Evolutionary conservation across 1,284 basidiomycete species (phyloP).

Genomic region (Omphalotus olearius): DNA sequence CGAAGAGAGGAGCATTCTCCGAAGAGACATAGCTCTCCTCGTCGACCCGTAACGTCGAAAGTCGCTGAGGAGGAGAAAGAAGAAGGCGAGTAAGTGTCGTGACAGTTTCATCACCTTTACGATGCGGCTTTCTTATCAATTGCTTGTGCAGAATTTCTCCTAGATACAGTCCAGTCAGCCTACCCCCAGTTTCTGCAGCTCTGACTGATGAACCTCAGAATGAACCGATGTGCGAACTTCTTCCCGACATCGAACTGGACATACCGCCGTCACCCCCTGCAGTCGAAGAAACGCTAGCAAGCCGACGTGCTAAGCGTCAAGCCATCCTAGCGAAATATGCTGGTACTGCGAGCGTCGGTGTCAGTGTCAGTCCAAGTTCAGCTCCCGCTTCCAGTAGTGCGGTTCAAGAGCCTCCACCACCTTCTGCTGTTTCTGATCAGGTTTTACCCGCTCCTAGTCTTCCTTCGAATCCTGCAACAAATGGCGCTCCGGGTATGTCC

Average conservation of each 20-base stretch:
- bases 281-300: slow-evolving; percentile 71
- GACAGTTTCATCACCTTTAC: slow-evolving; percentile 14
- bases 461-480: slow-evolving; percentile 13
- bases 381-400: slow-evolving; percentile 40
- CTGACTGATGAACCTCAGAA: slow-evolving; percentile 18
- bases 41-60: background rate
- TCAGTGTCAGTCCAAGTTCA: slow-evolving; percentile 54
- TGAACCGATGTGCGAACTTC: slow-evolving; percentile 21
- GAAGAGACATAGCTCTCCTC: background rate
- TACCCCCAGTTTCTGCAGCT: slow-evolving; percentile 17
- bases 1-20: background rate
- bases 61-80: slow-evolving; percentile 53
- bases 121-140: background rate
- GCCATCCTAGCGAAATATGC: slow-evolving; percentile 85
- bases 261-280: slow-evolving; percentile 53
- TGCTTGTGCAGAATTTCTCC: slow-evolving; percentile 55
- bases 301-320: slow-evolving; percentile 74
- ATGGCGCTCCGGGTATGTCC: slow-evolving; percentile 29
- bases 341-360: slow-evolving; percentile 40
- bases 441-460: slow-evolving; percentile 50
- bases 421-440: slow-evolving; percentile 57
- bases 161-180: slow-evolving; percentile 22
- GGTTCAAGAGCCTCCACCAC: slow-evolving; percentile 60
- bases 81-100: slow-evolving; percentile 75
- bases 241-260: slow-evolving; percentile 54